phyloP scores from a whole-genome alignment of 139 green algal genomes.

The Asterochloris sp. region DNA sequence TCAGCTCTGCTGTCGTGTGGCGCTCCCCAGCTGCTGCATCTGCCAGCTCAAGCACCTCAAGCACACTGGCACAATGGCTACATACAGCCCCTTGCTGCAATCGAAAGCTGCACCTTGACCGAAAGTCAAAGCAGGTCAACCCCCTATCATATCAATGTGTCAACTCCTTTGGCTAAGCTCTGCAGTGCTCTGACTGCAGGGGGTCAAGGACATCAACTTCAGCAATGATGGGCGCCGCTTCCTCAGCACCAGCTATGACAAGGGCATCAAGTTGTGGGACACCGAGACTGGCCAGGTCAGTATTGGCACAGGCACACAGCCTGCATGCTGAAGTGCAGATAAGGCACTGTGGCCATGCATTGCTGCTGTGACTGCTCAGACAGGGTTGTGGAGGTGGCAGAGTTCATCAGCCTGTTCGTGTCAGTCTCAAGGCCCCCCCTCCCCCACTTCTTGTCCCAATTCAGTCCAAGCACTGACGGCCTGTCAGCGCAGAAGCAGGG shows the following conservation, averaged over 20 bases:
- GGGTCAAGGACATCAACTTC: conserved; percentile 92
- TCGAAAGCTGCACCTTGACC: no score
- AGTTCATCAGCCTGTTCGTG: not conserved
- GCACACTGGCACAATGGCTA: no score
- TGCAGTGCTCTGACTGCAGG: conserved; percentile 36
- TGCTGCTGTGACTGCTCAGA: not conserved
- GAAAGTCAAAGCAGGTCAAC: no score
- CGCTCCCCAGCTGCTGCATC: no score
- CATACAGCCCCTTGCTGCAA: no score
- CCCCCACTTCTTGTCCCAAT: no score
- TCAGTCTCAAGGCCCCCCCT: no score
- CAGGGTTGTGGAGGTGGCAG: not conserved
- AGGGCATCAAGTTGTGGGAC: conserved; percentile 95
- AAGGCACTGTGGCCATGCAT: not conserved
- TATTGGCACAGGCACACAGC: not conserved
- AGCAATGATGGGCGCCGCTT: conserved; percentile 86
- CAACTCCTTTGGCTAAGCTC: no score
- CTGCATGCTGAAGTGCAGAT: not conserved
- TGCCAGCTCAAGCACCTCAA: no score
- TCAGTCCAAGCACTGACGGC: not conserved
- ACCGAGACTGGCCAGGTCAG: conserved; percentile 85
- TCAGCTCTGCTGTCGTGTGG: no score
- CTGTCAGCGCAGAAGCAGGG: not conserved
- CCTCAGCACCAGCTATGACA: conserved; percentile 83
- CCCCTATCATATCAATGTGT: no score